phyloP scores from a whole-genome alignment of 768 basidiomycete genomes.

The Lactifluus piperatus region DNA sequence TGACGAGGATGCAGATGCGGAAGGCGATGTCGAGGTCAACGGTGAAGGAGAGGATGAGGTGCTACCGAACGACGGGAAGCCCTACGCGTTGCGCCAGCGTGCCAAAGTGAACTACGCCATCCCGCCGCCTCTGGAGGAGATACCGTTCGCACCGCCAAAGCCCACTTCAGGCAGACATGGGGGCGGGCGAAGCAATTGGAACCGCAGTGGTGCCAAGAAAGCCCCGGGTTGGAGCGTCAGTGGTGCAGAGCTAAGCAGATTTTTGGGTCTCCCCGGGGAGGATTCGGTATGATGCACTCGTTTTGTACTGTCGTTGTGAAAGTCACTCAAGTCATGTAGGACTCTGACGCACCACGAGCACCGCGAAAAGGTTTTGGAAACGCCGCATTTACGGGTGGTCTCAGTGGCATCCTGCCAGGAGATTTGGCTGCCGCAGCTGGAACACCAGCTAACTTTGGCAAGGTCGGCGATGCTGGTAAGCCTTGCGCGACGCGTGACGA shows the following conservation, averaged over 20 bases:
- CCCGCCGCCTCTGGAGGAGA: slow-evolving; percentile 71
- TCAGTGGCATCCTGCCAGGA: slow-evolving; percentile 50
- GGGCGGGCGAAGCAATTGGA: slow-evolving; percentile 30
- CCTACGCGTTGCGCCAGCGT: slow-evolving; percentile 60
- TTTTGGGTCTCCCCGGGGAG: slow-evolving; percentile 67
- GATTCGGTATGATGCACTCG: slow-evolving; percentile 44
- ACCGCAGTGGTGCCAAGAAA: slow-evolving; percentile 32
- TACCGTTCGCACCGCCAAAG: slow-evolving; percentile 40
- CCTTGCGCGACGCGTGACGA: slow-evolving; percentile 4
- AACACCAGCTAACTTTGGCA: slow-evolving; percentile 79
- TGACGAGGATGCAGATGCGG: slow-evolving; percentile 32
- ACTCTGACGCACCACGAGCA: slow-evolving; percentile 63
- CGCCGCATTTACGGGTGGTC: slow-evolving; percentile 35
- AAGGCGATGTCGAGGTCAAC: slow-evolving; percentile 31
- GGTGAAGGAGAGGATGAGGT: slow-evolving; percentile 36
- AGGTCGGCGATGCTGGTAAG: slow-evolving; percentile 69
- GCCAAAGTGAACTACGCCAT: slow-evolving; percentile 70
- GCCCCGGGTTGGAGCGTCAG: slow-evolving; percentile 70
- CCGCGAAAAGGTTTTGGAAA: slow-evolving; percentile 59
- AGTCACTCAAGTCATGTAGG: slow-evolving; percentile 31
- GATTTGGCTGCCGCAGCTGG: slow-evolving; percentile 62
- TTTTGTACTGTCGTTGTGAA: neutral
- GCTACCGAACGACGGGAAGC: slow-evolving; percentile 44
- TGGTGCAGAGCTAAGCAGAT: slow-evolving; percentile 67
- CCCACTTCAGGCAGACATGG: slow-evolving; percentile 20